Conservation (phyloP, 306 rosid genomes). For the Cucurbita pepo region DNA sequence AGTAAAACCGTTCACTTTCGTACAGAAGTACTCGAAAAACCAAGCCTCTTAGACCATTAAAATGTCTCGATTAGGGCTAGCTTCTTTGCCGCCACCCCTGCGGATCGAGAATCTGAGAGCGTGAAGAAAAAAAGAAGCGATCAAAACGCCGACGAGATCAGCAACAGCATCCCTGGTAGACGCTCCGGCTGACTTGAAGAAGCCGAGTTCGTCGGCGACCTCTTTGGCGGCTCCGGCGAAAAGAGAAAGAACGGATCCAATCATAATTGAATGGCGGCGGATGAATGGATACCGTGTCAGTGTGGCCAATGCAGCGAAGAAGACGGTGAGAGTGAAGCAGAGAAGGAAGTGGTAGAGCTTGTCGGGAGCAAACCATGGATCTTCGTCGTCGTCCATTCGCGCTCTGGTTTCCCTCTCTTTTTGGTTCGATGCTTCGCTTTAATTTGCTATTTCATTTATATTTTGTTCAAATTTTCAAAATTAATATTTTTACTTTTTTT, state of each 20-base stretch:
- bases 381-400: constrained; percentile 14
- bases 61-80: constrained; percentile 14
- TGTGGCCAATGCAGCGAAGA: constrained; percentile 33
- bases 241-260: constrained; percentile 46
- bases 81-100: constrained; percentile 2
- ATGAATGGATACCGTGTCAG: constrained; percentile 28
- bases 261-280: constrained; percentile 36
- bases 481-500: too few relatives aligned
- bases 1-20: not conserved
- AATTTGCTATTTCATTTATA: too few relatives aligned
- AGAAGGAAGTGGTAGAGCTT: constrained; percentile 38
- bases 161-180: constrained; percentile 51
- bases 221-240: constrained; percentile 70
- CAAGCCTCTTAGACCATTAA: constrained; percentile 30
- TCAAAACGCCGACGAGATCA: constrained; percentile 41
- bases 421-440: not conserved
- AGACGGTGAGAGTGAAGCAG: constrained; percentile 37
- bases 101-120: constrained; percentile 9
- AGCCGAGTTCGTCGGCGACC: constrained; percentile 60
- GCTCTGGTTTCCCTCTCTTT: not conserved
- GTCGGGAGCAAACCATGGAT: constrained; percentile 53
- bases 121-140: constrained; percentile 31
- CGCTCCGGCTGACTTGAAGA: constrained; percentile 59
- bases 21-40: not conserved
- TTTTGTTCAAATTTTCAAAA: too few relatives aligned